phyloP scores from a whole-genome alignment of 805 yeast genomes.

The Naumovozyma baii region DNA sequence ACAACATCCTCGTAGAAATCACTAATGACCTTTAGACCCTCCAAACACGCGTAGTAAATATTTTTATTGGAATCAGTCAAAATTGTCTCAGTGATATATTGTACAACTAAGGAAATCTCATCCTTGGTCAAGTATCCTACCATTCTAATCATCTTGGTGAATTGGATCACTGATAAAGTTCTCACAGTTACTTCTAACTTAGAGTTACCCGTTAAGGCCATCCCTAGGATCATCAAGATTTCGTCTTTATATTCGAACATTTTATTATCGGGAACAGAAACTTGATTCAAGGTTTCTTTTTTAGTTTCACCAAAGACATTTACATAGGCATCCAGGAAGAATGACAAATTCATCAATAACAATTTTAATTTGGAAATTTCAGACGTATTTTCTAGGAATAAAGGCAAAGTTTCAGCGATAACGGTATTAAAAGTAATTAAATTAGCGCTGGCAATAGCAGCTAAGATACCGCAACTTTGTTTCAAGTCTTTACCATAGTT shows the following conservation, averaged over 20 bases:
- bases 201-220: constrained; percentile 57
- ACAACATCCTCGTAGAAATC: constrained; percentile 31
- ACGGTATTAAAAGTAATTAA: constrained; percentile 38
- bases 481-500: constrained; percentile 44
- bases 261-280: constrained; percentile 24
- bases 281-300: not conserved
- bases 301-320: constrained; percentile 34
- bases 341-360: constrained; percentile 50
- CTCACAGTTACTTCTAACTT: constrained; percentile 60
- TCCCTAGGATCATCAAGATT: constrained; percentile 57
- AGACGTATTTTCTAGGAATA: constrained; percentile 31
- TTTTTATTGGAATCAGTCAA: constrained; percentile 42
- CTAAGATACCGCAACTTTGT: constrained; percentile 53
- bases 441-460: constrained; percentile 45
- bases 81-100: constrained; percentile 54
- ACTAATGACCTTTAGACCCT: constrained; percentile 41
- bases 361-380: constrained; percentile 51
- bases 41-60: constrained; percentile 44
- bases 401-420: constrained; percentile 38
- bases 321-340: constrained; percentile 43
- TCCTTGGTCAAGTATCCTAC: constrained; percentile 39
- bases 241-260: constrained; percentile 51
- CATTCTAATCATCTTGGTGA: constrained; percentile 47
- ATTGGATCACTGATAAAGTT: constrained; percentile 53
- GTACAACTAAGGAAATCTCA: constrained; percentile 55